Evolutionary conservation across 2,329 filamentous ascomycete species (phyloP).

Genomic region (Fusarium chaquense): DNA sequence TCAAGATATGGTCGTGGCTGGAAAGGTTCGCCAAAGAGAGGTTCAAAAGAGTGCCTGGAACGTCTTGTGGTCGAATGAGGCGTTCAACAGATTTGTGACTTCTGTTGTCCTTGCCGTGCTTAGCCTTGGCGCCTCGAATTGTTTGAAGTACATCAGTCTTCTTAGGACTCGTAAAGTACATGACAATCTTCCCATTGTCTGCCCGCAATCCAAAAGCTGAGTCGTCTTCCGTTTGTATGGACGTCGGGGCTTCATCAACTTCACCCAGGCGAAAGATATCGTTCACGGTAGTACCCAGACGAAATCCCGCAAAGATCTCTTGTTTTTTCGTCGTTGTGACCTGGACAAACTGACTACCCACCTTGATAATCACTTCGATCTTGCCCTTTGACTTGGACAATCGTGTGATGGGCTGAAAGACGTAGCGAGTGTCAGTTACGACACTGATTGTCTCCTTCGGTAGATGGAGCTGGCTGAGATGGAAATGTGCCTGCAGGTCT

Average conservation of each 20-base stretch:
- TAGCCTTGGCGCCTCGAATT: constrained; percentile 72
- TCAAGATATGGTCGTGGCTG: constrained; percentile 69
- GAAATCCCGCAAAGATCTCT: constrained; percentile 72
- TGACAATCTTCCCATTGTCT: constrained; percentile 76
- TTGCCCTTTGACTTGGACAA: constrained; percentile 78
- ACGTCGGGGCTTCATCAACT: constrained; percentile 74
- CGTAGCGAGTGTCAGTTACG: constrained; percentile 73
- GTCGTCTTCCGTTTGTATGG: constrained; percentile 74
- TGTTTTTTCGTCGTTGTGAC: constrained; percentile 77
- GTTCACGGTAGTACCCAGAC: constrained; percentile 73
- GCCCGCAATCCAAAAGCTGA: constrained; percentile 75
- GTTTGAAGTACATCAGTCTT: constrained; percentile 73
- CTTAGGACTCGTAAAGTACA: constrained; percentile 77
- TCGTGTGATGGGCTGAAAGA: constrained; percentile 73
- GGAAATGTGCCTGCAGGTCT: constrained; percentile 74
- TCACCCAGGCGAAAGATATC: constrained; percentile 77
- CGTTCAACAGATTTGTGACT: constrained; percentile 72
- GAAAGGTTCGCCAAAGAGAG: constrained; percentile 75
- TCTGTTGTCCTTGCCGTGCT: constrained; percentile 72
- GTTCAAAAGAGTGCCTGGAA: constrained; percentile 76
- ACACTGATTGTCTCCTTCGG: constrained; percentile 78
- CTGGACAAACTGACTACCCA: constrained; percentile 77
- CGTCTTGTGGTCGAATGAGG: constrained; percentile 76
- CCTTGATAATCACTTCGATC: constrained; percentile 75
- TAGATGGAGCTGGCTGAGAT: constrained; percentile 73